Evolutionary conservation across 257 asterid species (phyloP), one percentile per base, ranked within the genome.

Genomic region (Primulina huaijiensis): DNA sequence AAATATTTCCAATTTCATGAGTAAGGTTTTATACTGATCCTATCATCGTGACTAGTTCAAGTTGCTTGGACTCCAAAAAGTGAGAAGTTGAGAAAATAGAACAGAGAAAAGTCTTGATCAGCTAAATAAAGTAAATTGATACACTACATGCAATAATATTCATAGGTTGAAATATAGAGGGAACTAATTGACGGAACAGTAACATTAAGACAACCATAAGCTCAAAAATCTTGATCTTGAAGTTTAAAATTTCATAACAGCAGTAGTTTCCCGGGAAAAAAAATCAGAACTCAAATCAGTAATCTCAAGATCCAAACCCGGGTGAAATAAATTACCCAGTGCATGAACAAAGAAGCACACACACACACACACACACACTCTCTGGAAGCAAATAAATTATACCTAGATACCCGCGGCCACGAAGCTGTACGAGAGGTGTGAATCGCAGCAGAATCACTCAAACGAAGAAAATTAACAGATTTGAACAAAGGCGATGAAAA

Each of bases 321-420:
- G 12, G 6, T 2, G 62, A 58, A 53, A 68, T 30, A 35, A 65
- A 75, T 12, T 30, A 38, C 34, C 16, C 29, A 60, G 11, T 50
- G 27, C 19, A 14, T 21, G 43, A 33, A 71, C 4, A 9, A 30
- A 27, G 29, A n/a, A n/a, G n/a, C n/a, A n/a, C n/a, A n/a, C 6
- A 33, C 63, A 66, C 3, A 38, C 12, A 21, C 0, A 72, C 5
- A 21, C 5, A 23, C 65, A 69, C 5, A 38, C 17, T 23, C 19
- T 64, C 4, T 20, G 20, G 1, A 1, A 58, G 64, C 3, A 5
- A 64, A 72, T 53, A 57, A 57, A 5, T 25, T 4, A 16, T 80
- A 89, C 98, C 96, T 85, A 19, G 89, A 79, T 30, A 64, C 59
- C 16, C 74, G 70, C 43, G 76, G 70, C 46, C 19, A 74, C 20